Conservation (phyloP, 306 rosid species). For the Lathyrus tuberosus region DNA sequence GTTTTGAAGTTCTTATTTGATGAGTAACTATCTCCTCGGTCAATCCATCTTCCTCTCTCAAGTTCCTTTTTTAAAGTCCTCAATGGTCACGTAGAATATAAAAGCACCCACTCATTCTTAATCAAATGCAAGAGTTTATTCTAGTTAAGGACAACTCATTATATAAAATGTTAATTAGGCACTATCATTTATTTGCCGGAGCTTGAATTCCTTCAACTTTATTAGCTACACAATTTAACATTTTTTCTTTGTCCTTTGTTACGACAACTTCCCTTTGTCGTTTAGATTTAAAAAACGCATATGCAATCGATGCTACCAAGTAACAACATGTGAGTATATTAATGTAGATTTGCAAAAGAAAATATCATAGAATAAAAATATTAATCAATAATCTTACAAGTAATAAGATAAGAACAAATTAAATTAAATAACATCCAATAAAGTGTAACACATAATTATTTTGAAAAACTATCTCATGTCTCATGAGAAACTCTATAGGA, state of each 20-base stretch:
- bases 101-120: too few relatives aligned
- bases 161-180: too few relatives aligned
- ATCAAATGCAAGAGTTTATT: too few relatives aligned
- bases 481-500: slow-evolving; percentile 10
- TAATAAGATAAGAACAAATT: slow-evolving; percentile 2
- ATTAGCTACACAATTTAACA: not conserved
- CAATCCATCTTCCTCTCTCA: too few relatives aligned
- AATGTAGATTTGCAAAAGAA: not conserved
- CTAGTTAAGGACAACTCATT: too few relatives aligned
- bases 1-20: too few relatives aligned
- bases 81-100: too few relatives aligned
- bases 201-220: not conserved
- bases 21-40: too few relatives aligned
- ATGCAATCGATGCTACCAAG: not conserved
- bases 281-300: not conserved
- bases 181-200: not conserved
- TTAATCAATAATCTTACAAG: not conserved
- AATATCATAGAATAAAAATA: not conserved
- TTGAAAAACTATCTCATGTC: not conserved
- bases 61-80: too few relatives aligned
- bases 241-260: not conserved
- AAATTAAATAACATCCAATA: slow-evolving; percentile 1
- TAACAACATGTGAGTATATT: not conserved
- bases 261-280: not conserved
- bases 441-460: slow-evolving; percentile 15